These are phyloP conservation scores for Gigaspora rosea DNA, from an alignment of 192 early-diverging fungal genomes.

Conservation along the genomic window DNA sequence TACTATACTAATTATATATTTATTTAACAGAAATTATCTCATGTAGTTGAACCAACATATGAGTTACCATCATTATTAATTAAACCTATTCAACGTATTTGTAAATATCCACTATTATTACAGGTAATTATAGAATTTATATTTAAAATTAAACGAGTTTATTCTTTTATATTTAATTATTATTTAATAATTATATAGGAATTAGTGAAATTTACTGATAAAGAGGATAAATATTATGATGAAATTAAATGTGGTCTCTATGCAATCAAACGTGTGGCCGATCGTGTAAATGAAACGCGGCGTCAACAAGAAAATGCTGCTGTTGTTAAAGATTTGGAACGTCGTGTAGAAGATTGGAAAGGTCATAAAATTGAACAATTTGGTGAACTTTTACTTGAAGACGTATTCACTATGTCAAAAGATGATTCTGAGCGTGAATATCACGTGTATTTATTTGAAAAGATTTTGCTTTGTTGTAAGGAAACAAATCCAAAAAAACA, in stretches of 20 bases:
- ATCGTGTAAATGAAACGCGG: slow-evolving; percentile 88
- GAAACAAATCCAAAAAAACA: slow-evolving; percentile 60
- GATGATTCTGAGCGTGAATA: slow-evolving; percentile 80
- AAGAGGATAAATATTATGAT: slow-evolving; percentile 49
- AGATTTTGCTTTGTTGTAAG: slow-evolving; percentile 91
- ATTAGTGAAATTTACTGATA: slow-evolving; percentile 31
- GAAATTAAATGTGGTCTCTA: slow-evolving; percentile 74
- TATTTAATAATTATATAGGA: slow-evolving; percentile 1
- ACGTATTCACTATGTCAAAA: slow-evolving; percentile 82
- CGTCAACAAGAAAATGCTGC: slow-evolving; percentile 86
- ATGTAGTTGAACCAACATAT: slow-evolving; percentile 81
- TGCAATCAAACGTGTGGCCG: slow-evolving; percentile 82
- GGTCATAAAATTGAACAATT: slow-evolving; percentile 73
- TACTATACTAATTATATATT: no score
- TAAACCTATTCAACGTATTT: slow-evolving; percentile 97
- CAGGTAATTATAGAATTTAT: slow-evolving; percentile 53
- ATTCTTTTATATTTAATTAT: not conserved
- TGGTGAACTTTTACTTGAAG: slow-evolving; percentile 82
- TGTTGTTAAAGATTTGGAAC: slow-evolving; percentile 77
- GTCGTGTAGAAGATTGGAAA: slow-evolving; percentile 92
- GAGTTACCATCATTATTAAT: slow-evolving; percentile 91
- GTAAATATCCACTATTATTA: slow-evolving; percentile 95
- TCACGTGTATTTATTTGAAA: slow-evolving; percentile 91
- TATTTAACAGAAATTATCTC: slow-evolving; percentile 60
- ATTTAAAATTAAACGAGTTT: not conserved